A percentile compares a stretch with the other conserved stretches of the same genome.
Conservation (phyloP, 305 asterid genomes). For the Fraxinus velutina region DNA sequence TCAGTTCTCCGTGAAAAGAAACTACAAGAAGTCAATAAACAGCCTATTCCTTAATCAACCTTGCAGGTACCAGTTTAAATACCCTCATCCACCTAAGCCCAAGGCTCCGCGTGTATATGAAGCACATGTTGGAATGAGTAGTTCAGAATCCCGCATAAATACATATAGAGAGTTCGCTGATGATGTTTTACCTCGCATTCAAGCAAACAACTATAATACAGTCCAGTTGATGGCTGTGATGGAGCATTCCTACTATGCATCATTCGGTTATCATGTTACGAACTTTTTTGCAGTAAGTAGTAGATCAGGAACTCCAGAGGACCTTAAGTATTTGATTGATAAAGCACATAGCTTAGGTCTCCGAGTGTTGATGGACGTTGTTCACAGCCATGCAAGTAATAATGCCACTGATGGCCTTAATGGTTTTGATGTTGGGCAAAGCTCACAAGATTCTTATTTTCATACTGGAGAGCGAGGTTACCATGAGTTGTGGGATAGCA, state of each 20-base stretch:
- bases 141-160: constrained; percentile 72
- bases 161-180: constrained; percentile 92
- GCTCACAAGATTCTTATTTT: constrained; percentile 89
- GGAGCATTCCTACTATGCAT: constrained; percentile 97
- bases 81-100: constrained; percentile 81
- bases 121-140: constrained; percentile 99
- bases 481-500: constrained; percentile 92
- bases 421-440: constrained; percentile 91
- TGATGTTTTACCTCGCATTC: constrained; percentile 77
- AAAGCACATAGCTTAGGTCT: constrained; percentile 95
- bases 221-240: constrained; percentile 97
- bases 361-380: constrained; percentile 82
- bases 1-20: background rate
- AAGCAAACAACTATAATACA: constrained; percentile 81
- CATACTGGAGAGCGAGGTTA: constrained; percentile 89
- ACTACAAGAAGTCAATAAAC: constrained; percentile 11
- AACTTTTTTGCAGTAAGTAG: constrained; percentile 93
- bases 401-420: constrained; percentile 85
- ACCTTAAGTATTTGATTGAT: constrained; percentile 89
- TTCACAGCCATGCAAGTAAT: constrained; percentile 96
- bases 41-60: constrained; percentile 19
- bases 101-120: constrained; percentile 84
- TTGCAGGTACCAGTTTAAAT: constrained; percentile 76
- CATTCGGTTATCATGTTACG: constrained; percentile 95
- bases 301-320: constrained; percentile 95